Evolutionary conservation across 805 yeast genomes (phyloP), one percentile per base, ranked within the genome.

Genomic region (Cyberlindnera galapagoensis): DNA sequence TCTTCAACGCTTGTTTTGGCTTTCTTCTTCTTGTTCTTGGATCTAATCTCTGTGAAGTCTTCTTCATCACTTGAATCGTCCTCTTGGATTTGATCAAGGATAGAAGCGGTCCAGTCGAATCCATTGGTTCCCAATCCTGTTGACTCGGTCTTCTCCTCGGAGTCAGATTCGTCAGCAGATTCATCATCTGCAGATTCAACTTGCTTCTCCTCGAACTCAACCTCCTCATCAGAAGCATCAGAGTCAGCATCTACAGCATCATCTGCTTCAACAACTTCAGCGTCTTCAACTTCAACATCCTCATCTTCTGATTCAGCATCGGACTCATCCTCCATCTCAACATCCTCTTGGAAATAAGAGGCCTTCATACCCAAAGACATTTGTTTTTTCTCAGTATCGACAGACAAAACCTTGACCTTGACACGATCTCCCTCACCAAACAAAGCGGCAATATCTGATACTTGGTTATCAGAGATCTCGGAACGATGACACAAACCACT

Each of bases 81-180:
- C 13, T 67, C 77, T 38, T 73, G 77, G 13, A 80, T 84, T 60
- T 84, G 94, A 46, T 84, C 95, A 41, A 87, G 65, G 44, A 85
- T 76, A 24, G 84, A 78, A 3, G 95, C 95, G 28, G 95, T 80
- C 98, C 98, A 92, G 57, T 92, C 96, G 49, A 92, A 92, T 4
- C 94, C 94, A 47, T 76, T 78, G 24, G 94, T 80, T 13, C 87
- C 76, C 36, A 92, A 67, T 7, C 94, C 94, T 24, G 63, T 35
- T 2, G 60, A 33, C 14, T 52, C 28, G 14, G 31, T 34, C n/a
- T 35, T 34, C n/a, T 31, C 16, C 11, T 46, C 54, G 29, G 58
- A 64, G 12, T 43, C 62, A 4, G 49, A 50, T 13, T 44, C 53
- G 1, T 38, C 52, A 8, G 46, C 60, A 7, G 18, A 11, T 5